Percentiles rank a stretch among this genome's conserved stretches.
Evolutionary conservation across 228 moss, liverwort and hornwort species (phyloP).

Genomic region (Sphagnum magellanicum): DNA sequence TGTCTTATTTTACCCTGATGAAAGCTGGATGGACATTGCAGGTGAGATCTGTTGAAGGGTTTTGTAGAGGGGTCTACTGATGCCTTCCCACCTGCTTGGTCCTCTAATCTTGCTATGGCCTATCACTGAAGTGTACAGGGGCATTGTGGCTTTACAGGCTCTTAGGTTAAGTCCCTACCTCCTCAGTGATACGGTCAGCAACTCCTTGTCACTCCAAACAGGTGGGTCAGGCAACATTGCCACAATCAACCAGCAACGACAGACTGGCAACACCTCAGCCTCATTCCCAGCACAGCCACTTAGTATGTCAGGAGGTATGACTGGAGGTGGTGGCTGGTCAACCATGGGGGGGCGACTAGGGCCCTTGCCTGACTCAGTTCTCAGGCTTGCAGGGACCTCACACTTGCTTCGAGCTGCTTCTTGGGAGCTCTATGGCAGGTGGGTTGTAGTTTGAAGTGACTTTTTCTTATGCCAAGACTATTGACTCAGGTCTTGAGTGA

Average conservation of each 20-base stretch:
- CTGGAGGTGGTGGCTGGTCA: constrained; percentile 54
- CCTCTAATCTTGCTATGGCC: too few relatives aligned
- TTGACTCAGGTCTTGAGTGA: not conserved
- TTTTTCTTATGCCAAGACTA: not conserved
- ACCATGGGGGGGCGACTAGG: constrained; percentile 58
- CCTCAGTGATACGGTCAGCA: constrained; percentile 57
- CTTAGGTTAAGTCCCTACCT: constrained; percentile 62
- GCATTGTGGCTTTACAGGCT: constrained; percentile 9
- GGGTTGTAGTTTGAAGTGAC: not conserved
- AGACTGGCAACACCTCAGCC: constrained; percentile 13
- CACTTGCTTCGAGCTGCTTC: constrained; percentile 81
- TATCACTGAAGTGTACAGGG: too few relatives aligned
- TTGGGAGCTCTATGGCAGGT: constrained; percentile 82
- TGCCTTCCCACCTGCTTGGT: too few relatives aligned
- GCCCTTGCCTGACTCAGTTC: constrained; percentile 47
- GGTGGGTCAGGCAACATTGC: constrained; percentile 14
- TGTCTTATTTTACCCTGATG: too few relatives aligned
- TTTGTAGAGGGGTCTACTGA: too few relatives aligned
- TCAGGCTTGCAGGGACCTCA: constrained; percentile 79
- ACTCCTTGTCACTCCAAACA: constrained; percentile 16
- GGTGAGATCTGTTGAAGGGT: too few relatives aligned
- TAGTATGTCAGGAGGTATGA: constrained; percentile 24
- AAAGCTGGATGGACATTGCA: too few relatives aligned
- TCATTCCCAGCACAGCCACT: constrained; percentile 23
- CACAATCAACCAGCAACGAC: constrained; percentile 21